Evolutionary conservation across 306 rosid species (phyloP).

Genomic region (Begonia fuchsioides): DNA sequence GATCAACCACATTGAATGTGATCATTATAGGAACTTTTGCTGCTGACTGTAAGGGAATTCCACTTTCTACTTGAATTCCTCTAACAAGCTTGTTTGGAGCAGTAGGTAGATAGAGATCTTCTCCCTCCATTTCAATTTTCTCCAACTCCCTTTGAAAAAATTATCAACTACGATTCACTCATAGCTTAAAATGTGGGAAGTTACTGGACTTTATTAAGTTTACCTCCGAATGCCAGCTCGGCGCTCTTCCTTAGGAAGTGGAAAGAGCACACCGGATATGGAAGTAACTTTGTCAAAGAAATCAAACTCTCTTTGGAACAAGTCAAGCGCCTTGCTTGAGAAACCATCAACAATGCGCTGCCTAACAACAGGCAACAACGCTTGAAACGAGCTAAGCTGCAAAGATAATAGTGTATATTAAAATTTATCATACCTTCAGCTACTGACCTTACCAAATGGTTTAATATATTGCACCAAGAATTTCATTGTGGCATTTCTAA

Average conservation of each 20-base stretch:
- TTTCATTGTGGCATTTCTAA: no score
- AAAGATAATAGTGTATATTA: slow-evolving; percentile 2
- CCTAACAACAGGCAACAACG: slow-evolving; percentile 65
- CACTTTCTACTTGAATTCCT: slow-evolving; percentile 89
- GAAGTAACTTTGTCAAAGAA: slow-evolving; percentile 98
- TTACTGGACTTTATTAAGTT: neutral
- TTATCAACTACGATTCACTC: neutral
- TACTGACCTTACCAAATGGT: no score
- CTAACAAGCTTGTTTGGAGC: slow-evolving; percentile 75
- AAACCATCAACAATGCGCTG: slow-evolving; percentile 73
- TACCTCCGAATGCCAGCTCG: slow-evolving; percentile 82
- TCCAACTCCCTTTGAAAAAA: slow-evolving; percentile 67
- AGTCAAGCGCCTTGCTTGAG: slow-evolving; percentile 55
- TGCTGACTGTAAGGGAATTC: slow-evolving; percentile 93
- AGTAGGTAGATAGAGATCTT: slow-evolving; percentile 86
- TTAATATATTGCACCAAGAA: no score
- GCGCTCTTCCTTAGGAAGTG: slow-evolving; percentile 83
- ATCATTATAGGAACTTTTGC: slow-evolving; percentile 98
- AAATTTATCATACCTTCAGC: no score
- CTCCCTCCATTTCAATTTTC: slow-evolving; percentile 79
- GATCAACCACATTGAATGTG: slow-evolving; percentile 72
- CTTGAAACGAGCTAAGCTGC: slow-evolving; percentile 75
- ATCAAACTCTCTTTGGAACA: slow-evolving; percentile 81
- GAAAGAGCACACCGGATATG: slow-evolving; percentile 76
- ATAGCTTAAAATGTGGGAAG: neutral